Conservation (phyloP, 148 eudicot genomes). For the Mesembryanthemum crystallinum region DNA sequence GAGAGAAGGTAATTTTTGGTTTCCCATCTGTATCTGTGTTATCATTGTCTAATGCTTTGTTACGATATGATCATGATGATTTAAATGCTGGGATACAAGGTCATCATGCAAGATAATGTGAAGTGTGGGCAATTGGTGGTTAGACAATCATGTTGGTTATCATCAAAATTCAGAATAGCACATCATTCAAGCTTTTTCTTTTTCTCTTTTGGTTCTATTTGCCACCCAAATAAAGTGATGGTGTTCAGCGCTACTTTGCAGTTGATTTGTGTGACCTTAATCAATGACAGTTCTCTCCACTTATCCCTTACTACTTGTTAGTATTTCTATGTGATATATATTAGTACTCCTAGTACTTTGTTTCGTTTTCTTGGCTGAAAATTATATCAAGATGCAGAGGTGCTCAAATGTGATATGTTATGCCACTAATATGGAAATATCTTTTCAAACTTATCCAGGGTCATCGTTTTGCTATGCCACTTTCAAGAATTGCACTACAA, state of each 20-base stretch:
- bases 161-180: not conserved
- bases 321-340: conserved; percentile 5
- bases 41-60: not conserved
- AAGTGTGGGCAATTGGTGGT: not conserved
- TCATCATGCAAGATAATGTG: conserved; percentile 1
- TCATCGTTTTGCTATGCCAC: conserved; percentile 70
- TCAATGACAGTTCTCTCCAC: not conserved
- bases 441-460: conserved; percentile 50
- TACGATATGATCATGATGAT: not conserved
- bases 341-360: not conserved
- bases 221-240: not conserved
- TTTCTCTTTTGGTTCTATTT: not conserved
- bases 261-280: not conserved
- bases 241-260: not conserved
- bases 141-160: not conserved
- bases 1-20: conserved; percentile 57
- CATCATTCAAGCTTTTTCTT: not conserved
- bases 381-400: not conserved
- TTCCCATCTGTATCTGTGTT: conserved; percentile 7
- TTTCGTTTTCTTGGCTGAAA: not conserved
- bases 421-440: not conserved
- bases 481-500: conserved; percentile 62
- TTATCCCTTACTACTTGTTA: not conserved
- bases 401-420: not conserved
- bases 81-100: conserved; percentile 1